phyloP scores from a whole-genome alignment of 2,329 filamentous ascomycete species.

The Nemania diffusa region DNA sequence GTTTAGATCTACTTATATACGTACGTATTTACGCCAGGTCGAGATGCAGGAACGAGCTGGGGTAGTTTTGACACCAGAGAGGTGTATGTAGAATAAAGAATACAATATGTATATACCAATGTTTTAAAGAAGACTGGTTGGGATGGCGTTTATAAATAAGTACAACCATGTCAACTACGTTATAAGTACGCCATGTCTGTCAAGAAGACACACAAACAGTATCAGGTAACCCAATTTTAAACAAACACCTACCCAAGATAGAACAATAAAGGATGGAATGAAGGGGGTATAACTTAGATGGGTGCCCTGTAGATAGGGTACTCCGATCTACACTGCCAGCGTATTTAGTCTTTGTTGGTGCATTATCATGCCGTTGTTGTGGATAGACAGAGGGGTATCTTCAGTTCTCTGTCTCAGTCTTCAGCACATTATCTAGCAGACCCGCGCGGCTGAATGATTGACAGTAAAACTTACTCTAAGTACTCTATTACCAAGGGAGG shows the following conservation, averaged over 20 bases:
- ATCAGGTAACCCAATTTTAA: background rate
- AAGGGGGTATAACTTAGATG: background rate
- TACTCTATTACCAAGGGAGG: background rate
- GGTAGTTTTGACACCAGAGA: background rate
- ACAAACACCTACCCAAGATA: background rate
- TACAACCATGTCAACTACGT: background rate
- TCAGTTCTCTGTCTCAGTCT: too few species aligned
- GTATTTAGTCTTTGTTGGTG: background rate
- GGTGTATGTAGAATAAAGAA: background rate
- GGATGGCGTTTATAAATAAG: background rate
- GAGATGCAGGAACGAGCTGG: background rate
- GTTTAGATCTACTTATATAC: background rate
- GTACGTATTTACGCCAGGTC: background rate
- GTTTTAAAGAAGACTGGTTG: background rate
- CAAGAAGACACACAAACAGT: background rate
- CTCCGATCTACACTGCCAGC: too few species aligned
- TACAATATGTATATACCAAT: background rate
- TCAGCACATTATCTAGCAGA: background rate
- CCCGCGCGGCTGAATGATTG: conserved; percentile 11
- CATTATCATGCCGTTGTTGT: background rate
- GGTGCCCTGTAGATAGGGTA: background rate
- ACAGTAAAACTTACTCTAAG: background rate
- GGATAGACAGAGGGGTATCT: background rate
- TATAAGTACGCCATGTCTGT: background rate
- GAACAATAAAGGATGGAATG: background rate